Evolutionary conservation across 2,329 filamentous ascomycete genomes (phyloP).

Genomic region (Zymoseptoria crescenta): DNA sequence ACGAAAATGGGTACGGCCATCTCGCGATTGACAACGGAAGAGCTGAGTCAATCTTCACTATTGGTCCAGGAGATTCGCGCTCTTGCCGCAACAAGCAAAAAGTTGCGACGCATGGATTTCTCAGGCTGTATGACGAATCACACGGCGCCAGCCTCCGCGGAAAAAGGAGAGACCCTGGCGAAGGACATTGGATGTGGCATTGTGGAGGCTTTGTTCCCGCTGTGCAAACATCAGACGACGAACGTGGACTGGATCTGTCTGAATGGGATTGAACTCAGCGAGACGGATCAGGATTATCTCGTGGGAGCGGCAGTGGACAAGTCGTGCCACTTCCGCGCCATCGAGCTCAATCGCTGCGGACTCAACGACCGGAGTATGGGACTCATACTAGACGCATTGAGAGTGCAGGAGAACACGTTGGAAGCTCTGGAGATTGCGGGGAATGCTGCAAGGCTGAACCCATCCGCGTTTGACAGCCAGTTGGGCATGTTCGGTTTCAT

Average conservation of each 20-base stretch:
- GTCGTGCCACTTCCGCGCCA: conserved; percentile 56
- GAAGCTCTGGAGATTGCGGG: conserved; percentile 61
- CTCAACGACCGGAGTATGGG: conserved; percentile 51
- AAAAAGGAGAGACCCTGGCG: conserved; percentile 35
- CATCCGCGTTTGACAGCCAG: conserved; percentile 56
- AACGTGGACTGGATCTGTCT: conserved; percentile 64
- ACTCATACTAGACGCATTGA: conserved; percentile 55
- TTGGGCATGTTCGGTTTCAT: conserved; percentile 60
- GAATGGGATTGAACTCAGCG: conserved; percentile 61
- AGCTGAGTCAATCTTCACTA: conserved; percentile 49
- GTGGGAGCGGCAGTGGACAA: conserved; percentile 61
- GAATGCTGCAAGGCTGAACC: conserved; percentile 57
- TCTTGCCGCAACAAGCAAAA: conserved; percentile 57
- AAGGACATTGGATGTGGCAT: conserved; percentile 61
- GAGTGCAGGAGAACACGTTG: conserved; percentile 57
- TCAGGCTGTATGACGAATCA: conserved; percentile 53
- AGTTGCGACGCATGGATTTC: conserved; percentile 58
- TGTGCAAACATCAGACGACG: conserved; percentile 59
- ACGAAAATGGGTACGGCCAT: conserved; percentile 51
- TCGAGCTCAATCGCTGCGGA: conserved; percentile 59
- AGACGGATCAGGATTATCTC: conserved; percentile 60
- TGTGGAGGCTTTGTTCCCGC: conserved; percentile 59
- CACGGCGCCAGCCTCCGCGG: conserved; percentile 32
- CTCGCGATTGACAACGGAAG: conserved; percentile 42
- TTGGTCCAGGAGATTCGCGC: conserved; percentile 63